phyloP scores from a whole-genome alignment of 495 filamentous ascomycete genomes.

The Cryomyces minteri region DNA sequence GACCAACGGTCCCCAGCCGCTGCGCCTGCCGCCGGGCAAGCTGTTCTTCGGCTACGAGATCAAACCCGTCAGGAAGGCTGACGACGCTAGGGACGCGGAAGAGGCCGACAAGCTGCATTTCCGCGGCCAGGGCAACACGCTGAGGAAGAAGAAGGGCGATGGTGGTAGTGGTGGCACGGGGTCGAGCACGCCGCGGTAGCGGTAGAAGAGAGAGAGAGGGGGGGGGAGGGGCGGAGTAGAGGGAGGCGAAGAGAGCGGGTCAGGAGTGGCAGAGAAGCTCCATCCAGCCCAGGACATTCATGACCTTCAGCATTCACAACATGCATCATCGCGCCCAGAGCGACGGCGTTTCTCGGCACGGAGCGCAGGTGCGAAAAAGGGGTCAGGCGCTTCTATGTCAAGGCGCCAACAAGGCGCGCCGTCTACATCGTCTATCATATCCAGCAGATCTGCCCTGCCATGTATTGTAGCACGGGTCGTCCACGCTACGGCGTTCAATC shows the following conservation, averaged over 20 bases:
- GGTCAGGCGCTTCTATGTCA: no score
- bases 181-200: conserved; percentile 19
- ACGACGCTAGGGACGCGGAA: conserved; percentile 45
- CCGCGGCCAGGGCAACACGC: conserved; percentile 72
- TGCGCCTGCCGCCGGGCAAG: conserved; percentile 72
- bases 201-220: not conserved
- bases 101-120: conserved; percentile 54
- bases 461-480: no score
- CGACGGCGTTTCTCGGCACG: no score
- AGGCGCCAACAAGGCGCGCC: no score
- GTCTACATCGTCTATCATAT: no score
- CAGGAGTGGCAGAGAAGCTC: no score
- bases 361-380: no score
- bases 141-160: conserved; percentile 35
- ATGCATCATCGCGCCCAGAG: no score
- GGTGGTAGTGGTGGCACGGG: conserved; percentile 18
- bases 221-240: not conserved
- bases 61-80: conserved; percentile 67
- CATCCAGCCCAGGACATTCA: no score
- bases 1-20: conserved; percentile 68
- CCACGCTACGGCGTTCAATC: no score
- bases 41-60: conserved; percentile 93
- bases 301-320: no score
- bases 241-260: not conserved
- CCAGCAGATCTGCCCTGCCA: no score